Percentiles rank a stretch among this genome's conserved stretches.
phyloP scores from a whole-genome alignment of 164 flowering plant genomes.

The Hamamelis virginiana region DNA sequence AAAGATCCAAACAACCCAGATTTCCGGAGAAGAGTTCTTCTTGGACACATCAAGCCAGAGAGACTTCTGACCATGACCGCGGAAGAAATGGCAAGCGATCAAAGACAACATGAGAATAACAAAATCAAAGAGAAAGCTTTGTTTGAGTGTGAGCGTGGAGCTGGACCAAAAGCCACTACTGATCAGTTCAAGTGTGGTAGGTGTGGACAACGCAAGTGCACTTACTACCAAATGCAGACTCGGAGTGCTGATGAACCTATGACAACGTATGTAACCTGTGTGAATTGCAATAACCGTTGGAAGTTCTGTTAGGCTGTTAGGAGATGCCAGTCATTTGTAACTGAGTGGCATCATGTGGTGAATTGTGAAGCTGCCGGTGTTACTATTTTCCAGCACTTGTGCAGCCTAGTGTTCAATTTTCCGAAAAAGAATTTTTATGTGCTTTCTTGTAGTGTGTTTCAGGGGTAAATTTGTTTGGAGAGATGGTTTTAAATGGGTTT shows the following conservation, averaged over 20 bases:
- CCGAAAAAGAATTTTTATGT: not conserved
- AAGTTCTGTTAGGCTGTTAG: constrained; percentile 63
- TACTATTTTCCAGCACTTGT: no score
- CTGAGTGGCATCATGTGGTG: not conserved
- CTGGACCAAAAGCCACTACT: constrained; percentile 62
- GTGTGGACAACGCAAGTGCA: constrained; percentile 76
- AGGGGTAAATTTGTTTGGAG: not conserved
- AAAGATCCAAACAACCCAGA: constrained; percentile 87
- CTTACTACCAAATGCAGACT: constrained; percentile 91
- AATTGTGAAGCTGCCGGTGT: not conserved
- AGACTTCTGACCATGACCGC: constrained; percentile 54
- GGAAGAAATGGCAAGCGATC: constrained; percentile 89
- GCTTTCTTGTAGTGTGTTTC: not conserved
- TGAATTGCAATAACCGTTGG: constrained; percentile 91
- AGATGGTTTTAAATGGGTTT: no score
- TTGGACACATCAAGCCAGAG: constrained; percentile 69
- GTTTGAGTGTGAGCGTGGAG: constrained; percentile 73
- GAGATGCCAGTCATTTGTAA: not conserved
- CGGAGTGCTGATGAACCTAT: constrained; percentile 99
- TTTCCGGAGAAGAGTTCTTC: constrained; percentile 77
- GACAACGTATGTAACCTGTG: constrained; percentile 90
- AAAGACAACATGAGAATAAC: constrained; percentile 52
- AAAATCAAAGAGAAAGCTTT: constrained; percentile 73
- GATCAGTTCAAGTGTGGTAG: constrained; percentile 87
- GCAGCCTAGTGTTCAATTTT: not conserved